Base-by-base conservation (phyloP, 1,284 basidiomycete genomes). In the Violaceomyces palustris region DNA sequence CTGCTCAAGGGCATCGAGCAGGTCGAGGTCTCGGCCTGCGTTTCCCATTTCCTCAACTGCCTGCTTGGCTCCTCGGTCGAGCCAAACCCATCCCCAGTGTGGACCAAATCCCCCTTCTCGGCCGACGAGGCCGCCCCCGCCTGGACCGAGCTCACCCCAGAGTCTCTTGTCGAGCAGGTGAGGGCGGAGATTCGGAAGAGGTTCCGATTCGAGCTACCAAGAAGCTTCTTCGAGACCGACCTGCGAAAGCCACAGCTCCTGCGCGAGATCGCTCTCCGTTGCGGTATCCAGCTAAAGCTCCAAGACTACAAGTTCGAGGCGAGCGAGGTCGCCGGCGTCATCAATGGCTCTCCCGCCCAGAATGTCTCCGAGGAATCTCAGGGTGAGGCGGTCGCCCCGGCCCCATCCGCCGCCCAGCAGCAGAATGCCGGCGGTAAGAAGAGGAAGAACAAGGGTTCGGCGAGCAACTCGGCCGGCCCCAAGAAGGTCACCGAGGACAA, bases 41-140 rank as follows among this genome's bases (percentile, higher is more conserved):
- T 70, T 42, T 76, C 79, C 12, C 80, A 81, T 73, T 79, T 80
- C 75, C 74, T 80, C 70, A 81, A 81, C 74, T 81, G 79, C 57
- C 74, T 81, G 5, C 62, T 81, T n/a, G 79, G 79, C 36, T 59
- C 74, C 8, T 64, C 63, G 6, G 39, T 75, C 50, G 76, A 78
- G 63, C 37, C 76, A 14, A 58, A 66, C 8, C 79, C 79, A 10
- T 61, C 70, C 33, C 74, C 78, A 12, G 52, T 41, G 5, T 53
- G 44, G 17, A 22, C 35, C 15, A 32, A 33, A 10, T 56, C 63
- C 34, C 59, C 61, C 1, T 48, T 68, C 14, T n/a, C n/a, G n/a
- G 52, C 44, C 14, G 61, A 58, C 18, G 35, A 17, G 10, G 25
- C 35, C n/a, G 52, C 49, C 9, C 39, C 55, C 15, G 45, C 24